These are phyloP conservation scores for Citrus cavaleriei DNA, from an alignment of 345 rosid species.

Conservation along the genomic window DNA sequence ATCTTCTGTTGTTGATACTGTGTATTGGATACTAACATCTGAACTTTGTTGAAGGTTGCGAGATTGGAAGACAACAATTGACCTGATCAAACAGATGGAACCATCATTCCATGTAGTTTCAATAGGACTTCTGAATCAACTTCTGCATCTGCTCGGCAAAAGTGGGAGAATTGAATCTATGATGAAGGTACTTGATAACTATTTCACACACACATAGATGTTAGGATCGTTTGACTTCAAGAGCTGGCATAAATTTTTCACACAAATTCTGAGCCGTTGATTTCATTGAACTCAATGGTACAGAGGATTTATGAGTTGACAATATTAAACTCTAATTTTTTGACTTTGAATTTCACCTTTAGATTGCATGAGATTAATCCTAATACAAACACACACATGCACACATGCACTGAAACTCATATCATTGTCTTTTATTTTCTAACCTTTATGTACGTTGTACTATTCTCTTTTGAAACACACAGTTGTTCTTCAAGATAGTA, in stretches of 20 bases:
- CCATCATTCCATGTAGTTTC: conserved; percentile 55
- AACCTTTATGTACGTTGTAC: neutral
- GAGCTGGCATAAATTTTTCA: neutral
- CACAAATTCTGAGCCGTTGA: too few relatives aligned
- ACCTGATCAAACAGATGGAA: conserved; percentile 64
- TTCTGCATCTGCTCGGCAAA: conserved; percentile 70
- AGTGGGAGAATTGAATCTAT: conserved; percentile 80
- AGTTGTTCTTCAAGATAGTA: conserved; percentile 75
- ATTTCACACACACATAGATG: neutral
- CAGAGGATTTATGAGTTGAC: too few relatives aligned
- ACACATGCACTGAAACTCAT: too few relatives aligned
- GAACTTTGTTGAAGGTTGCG: conserved; percentile 48
- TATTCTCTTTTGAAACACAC: conserved; percentile 17
- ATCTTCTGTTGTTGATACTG: conserved; percentile 9
- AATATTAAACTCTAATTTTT: too few relatives aligned
- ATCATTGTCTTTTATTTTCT: neutral
- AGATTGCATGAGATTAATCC: too few relatives aligned
- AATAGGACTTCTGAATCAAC: conserved; percentile 69
- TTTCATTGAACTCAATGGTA: too few relatives aligned
- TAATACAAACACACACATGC: too few relatives aligned
- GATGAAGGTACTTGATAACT: conserved; percentile 55
- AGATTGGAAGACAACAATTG: conserved; percentile 66
- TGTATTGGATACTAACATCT: conserved; percentile 7
- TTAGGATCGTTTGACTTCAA: neutral
- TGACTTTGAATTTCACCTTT: too few relatives aligned